Base-by-base conservation (phyloP, 352 stramenopile genomes). In the Phytophthora pistaciae region DNA sequence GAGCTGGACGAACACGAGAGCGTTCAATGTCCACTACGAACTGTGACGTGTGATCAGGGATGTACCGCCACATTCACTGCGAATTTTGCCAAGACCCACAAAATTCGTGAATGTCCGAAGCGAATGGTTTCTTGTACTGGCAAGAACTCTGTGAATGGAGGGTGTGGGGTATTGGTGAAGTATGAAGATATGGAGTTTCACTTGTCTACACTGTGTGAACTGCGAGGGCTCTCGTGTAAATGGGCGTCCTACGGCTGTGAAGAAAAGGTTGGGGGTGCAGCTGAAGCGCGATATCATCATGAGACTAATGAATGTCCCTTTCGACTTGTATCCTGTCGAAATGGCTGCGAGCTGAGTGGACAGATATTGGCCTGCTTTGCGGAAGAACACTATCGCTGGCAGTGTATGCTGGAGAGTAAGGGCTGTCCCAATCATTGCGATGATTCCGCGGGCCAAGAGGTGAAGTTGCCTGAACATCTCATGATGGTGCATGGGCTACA, bases 141-240 rank as follows among this genome's bases (percentile, higher is more conserved):
- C 1, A 70, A 57, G 13, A 57, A 42, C 23, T n/a, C 8, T 18
- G 31, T 18, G 31, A 60, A 21, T 0, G 72, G 71, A 21, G 85
- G 88, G 3, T 95, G 88, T 38, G 83, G 83, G 0, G 46, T 57
- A 52, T 38, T 70, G 1, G 77, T 94, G n/a, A 68, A 62, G 7
- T 64, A 65, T 9, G 86, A 94, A 7, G 64, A 88, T 9, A 92
- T 93, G 76, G 56, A 52, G 11, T 92, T 93, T 57, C 88, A 95
- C 50, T 64, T 88, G 13, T 56, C 67, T 1, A 75, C 66, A 11
- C 61, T 94, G 10, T 95, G 88, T 53, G 74, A 76, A 18, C 68
- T 77, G 48, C 72, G 88, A 23, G 73, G 71, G 10, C 49, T 84
- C 13, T 60, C 77, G 2, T 95, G 86, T 38, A 87, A 88, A 50